Conservation (phyloP, 2,329 filamentous ascomycete genomes). For the Pseudogymnoascus sp. region DNA sequence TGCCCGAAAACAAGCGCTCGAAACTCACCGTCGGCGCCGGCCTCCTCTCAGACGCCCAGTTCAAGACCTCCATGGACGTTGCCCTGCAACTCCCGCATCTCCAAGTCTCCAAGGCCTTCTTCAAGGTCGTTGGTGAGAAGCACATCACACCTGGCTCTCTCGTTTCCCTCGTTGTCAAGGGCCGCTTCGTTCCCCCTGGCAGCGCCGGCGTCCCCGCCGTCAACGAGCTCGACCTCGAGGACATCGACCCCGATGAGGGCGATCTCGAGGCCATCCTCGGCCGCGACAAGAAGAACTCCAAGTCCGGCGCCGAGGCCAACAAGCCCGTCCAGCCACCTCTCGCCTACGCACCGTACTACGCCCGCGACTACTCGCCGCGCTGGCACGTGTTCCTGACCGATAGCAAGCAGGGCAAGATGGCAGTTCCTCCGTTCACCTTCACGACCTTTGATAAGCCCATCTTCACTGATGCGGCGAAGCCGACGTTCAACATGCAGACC, state of each 20-base stretch:
- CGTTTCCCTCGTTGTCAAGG: slow-evolving; percentile 91
- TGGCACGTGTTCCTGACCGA: slow-evolving; percentile 96
- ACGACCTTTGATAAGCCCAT: slow-evolving; percentile 84
- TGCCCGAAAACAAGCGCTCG: slow-evolving; percentile 66
- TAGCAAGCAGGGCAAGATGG: slow-evolving; percentile 89
- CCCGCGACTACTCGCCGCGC: slow-evolving; percentile 77
- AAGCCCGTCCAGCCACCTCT: slow-evolving; percentile 68
- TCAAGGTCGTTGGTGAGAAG: slow-evolving; percentile 95
- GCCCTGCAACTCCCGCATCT: slow-evolving; percentile 79
- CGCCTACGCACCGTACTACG: slow-evolving; percentile 83
- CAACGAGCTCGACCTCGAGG: slow-evolving; percentile 72
- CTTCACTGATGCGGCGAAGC: slow-evolving; percentile 68
- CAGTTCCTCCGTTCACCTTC: slow-evolving; percentile 95
- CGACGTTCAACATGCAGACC: slow-evolving; percentile 91
- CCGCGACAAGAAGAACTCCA: slow-evolving; percentile 58
- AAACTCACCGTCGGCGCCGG: slow-evolving; percentile 59
- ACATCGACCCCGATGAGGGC: slow-evolving; percentile 86
- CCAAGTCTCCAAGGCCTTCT: slow-evolving; percentile 85
- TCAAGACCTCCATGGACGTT: slow-evolving; percentile 64
- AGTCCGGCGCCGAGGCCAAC: slow-evolving; percentile 49
- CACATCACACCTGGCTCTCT: slow-evolving; percentile 87
- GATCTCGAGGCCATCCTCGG: slow-evolving; percentile 80
- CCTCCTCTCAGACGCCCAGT: slow-evolving; percentile 67
- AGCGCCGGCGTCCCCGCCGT: slow-evolving; percentile 64
- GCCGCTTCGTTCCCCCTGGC: slow-evolving; percentile 84